Percentiles rank a stretch among this genome's conserved stretches.
phyloP scores from a whole-genome alignment of 371 early-diverging fungal genomes.

The Actinomortierella wolfii region DNA sequence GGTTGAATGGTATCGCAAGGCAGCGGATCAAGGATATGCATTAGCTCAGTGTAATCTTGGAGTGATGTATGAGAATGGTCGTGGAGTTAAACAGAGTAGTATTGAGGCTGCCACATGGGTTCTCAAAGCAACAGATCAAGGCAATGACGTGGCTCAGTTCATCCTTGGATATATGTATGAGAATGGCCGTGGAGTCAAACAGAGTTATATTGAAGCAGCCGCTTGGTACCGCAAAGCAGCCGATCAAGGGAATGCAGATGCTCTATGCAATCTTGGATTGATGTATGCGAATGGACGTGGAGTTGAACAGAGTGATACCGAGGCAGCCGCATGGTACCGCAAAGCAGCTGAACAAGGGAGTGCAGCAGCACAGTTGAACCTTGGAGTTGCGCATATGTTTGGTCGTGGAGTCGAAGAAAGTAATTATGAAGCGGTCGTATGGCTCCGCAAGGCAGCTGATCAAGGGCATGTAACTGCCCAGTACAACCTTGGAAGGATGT shows the following conservation, averaged over 20 bases:
- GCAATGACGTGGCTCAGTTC: constrained; percentile 83
- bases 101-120: no score
- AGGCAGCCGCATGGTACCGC: constrained; percentile 61
- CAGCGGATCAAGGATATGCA: constrained; percentile 62
- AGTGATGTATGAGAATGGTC: no score
- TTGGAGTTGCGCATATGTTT: constrained; percentile 83
- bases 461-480: constrained; percentile 61
- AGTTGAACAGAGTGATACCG: constrained; percentile 54
- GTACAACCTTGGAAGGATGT: constrained; percentile 84
- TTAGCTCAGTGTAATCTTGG: no score
- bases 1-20: constrained; percentile 67
- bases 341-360: constrained; percentile 49
- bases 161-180: constrained; percentile 77
- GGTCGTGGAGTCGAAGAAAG: constrained; percentile 78
- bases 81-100: no score
- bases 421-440: constrained; percentile 66
- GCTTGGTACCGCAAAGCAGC: constrained; percentile 85
- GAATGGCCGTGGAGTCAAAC: constrained; percentile 74
- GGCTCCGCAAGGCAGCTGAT: constrained; percentile 75
- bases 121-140: constrained; percentile 79
- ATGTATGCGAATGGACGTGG: constrained; percentile 83
- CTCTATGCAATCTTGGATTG: constrained; percentile 88
- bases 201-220: constrained; percentile 56
- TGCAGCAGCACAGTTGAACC: constrained; percentile 48
- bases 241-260: constrained; percentile 79